Percentiles rank a stretch among this genome's conserved stretches.
These are phyloP conservation scores for Bruguiera gymnorhiza DNA, from an alignment of 345 rosid species.

Conservation along the genomic window DNA sequence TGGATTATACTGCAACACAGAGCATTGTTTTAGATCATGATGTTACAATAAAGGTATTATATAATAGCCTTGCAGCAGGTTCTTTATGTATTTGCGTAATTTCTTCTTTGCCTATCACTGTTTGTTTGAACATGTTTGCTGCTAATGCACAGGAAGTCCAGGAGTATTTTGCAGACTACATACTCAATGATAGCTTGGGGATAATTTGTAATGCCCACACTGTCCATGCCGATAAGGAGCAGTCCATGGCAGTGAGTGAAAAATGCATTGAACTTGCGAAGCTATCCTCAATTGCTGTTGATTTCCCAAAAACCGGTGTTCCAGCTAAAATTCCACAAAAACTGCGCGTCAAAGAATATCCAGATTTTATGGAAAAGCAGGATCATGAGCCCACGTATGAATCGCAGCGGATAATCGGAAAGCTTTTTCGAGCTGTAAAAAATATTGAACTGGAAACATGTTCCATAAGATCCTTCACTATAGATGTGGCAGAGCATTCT, in stretches of 20 bases:
- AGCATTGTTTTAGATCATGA: constrained; percentile 15
- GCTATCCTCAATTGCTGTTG: constrained; percentile 46
- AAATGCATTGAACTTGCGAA: constrained; percentile 43
- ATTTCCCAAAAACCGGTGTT: constrained; percentile 59
- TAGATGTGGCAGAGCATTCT: constrained; percentile 26
- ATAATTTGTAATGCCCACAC: constrained; percentile 46
- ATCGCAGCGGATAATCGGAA: constrained; percentile 42
- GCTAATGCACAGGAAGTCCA: constrained; percentile 40
- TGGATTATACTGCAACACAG: neutral
- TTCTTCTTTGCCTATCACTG: no score
- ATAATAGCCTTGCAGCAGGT: neutral
- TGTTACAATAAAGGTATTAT: constrained; percentile 35
- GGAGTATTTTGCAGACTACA: constrained; percentile 47
- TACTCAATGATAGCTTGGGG: constrained; percentile 49
- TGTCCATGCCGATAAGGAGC: constrained; percentile 39
- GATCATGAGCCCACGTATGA: constrained; percentile 38
- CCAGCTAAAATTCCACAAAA: constrained; percentile 44
- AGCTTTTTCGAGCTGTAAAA: constrained; percentile 50
- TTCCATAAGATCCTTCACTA: constrained; percentile 32
- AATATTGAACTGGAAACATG: constrained; percentile 24
- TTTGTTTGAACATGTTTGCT: neutral
- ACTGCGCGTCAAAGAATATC: constrained; percentile 40
- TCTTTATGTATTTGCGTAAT: neutral
- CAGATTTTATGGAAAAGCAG: constrained; percentile 62
- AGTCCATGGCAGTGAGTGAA: constrained; percentile 34